Evolutionary conservation across 805 yeast species (phyloP), one percentile per base, ranked within the genome.

Genomic region (Kodamaea leandrae): DNA sequence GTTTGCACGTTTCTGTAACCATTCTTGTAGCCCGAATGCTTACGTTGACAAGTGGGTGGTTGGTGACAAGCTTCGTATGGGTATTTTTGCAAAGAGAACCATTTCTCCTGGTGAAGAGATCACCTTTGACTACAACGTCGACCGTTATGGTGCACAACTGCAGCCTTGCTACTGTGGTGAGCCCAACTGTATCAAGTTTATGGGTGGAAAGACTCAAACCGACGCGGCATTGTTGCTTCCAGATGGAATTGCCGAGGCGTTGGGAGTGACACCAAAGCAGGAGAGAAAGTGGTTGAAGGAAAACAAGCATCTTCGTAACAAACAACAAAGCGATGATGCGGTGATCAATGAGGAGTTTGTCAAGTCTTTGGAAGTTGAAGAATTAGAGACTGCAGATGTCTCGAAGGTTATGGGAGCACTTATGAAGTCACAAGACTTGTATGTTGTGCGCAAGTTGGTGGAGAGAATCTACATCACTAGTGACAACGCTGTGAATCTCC

Each of bases 1-100:
- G 14, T 63, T 91, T 42, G 96, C 96, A 2, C 73, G 99, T 43
- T 93, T 90, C 65, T 85, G 93, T 58, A 91, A 91, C 63, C 99
- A 91, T 64, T 87, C 96, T 15, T 91, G 99, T 62, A 82, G 78
- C 54, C 99, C 99, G 9, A 93, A 93, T 61, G 91, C 96, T 16
- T 87, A 78, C 53, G 96, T 91, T 32, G 96, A 91, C 61, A 91
- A 91, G 67, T 91, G 99, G 99, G 93, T 90, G 13, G 98, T 91
- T 10, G 89, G 89, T 20, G 86, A 85, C 45, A 84, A 87, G 58
- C 71, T 88, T 43, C 75, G 88, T 49, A 93, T 93, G 98, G 99
- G 98, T 20, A 85, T 91, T 17, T 93, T 91, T 59, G 86, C 97
- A 37, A 85, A 85, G 51, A 71, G 96, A 48, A 63, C 71, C 19